Percentiles rank a stretch among this genome's conserved stretches.
Conservation (phyloP, 2,329 filamentous ascomycete species). For the Fusarium sp. region DNA sequence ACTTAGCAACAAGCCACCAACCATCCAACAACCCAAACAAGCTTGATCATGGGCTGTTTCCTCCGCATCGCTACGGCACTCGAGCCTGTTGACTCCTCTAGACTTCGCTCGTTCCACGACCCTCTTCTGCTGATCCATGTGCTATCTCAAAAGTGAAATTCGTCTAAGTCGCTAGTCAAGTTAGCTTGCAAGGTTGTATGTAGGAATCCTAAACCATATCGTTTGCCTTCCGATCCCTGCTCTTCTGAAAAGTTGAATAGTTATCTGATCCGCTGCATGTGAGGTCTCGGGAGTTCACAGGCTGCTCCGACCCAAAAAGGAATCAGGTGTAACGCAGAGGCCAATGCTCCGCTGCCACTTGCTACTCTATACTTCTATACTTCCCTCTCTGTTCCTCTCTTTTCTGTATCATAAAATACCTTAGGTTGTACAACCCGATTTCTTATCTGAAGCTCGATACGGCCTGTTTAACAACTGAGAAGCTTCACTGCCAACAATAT, state of each 20-base stretch:
- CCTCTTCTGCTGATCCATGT: slow-evolving; percentile 14
- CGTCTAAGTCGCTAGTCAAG: slow-evolving; percentile 6
- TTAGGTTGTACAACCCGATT: background rate
- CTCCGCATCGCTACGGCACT: background rate
- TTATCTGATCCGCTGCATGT: slow-evolving; percentile 36
- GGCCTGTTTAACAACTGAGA: background rate
- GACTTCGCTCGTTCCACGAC: background rate
- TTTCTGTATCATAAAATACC: background rate
- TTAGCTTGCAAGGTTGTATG: slow-evolving; percentile 22
- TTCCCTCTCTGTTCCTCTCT: background rate
- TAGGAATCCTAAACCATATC: slow-evolving; percentile 22
- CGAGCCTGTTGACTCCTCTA: background rate
- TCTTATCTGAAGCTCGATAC: background rate
- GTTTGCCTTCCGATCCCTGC: slow-evolving; percentile 11
- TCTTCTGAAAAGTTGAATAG: background rate
- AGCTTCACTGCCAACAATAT: background rate
- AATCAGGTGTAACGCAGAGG: slow-evolving; percentile 21
- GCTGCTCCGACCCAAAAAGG: slow-evolving; percentile 19
- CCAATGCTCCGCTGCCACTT: slow-evolving; percentile 9
- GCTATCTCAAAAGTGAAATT: slow-evolving; percentile 21
- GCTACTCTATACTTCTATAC: slow-evolving; percentile 2
- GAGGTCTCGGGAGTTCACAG: slow-evolving; percentile 5
- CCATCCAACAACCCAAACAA: slow-evolving; percentile 20
- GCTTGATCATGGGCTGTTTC: slow-evolving; percentile 30
- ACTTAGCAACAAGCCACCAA: slow-evolving; percentile 38